phyloP scores from a whole-genome alignment of 1,284 basidiomycete genomes.

The Somion occarium region DNA sequence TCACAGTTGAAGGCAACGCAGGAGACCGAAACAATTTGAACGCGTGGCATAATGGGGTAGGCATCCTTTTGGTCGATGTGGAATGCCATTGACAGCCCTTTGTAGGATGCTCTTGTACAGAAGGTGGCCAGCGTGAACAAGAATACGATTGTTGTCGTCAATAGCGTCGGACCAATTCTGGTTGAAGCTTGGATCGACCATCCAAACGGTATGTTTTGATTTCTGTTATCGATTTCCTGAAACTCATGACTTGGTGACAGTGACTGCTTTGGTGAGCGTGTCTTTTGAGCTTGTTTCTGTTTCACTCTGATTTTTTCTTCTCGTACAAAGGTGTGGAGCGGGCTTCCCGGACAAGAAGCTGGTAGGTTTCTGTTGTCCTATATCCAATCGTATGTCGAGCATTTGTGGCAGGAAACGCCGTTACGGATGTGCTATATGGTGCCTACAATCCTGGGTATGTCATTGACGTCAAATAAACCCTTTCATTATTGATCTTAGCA shows the following conservation, averaged over 20 bases:
- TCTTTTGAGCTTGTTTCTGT: too few species aligned
- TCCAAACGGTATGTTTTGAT: conserved; percentile 42
- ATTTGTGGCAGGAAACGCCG: conserved; percentile 47
- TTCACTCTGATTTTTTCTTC: neutral
- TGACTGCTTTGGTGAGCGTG: conserved; percentile 45
- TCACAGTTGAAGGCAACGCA: conserved; percentile 57
- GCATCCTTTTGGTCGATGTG: conserved; percentile 8
- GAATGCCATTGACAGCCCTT: neutral
- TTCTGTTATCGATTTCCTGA: neutral
- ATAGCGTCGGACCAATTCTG: conserved; percentile 66
- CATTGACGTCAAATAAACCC: conserved; percentile 6
- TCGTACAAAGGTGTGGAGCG: conserved; percentile 40
- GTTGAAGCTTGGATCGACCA: conserved; percentile 67
- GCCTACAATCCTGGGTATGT: conserved; percentile 58
- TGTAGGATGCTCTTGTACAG: conserved; percentile 50
- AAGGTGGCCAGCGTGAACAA: conserved; percentile 48
- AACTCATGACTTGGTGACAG: conserved; percentile 19
- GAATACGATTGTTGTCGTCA: conserved; percentile 74
- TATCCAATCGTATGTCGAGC: neutral
- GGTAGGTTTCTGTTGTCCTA: conserved; percentile 27
- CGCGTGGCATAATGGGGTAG: conserved; percentile 57
- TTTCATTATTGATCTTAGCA: conserved; percentile 19
- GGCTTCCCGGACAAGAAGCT: conserved; percentile 69
- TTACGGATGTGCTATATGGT: conserved; percentile 61
- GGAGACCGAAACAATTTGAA: conserved; percentile 74